Evolutionary conservation across 2,329 filamentous ascomycete genomes (phyloP), one percentile per base, ranked within the genome.

Genomic region (Endoconidiophora polonica): DNA sequence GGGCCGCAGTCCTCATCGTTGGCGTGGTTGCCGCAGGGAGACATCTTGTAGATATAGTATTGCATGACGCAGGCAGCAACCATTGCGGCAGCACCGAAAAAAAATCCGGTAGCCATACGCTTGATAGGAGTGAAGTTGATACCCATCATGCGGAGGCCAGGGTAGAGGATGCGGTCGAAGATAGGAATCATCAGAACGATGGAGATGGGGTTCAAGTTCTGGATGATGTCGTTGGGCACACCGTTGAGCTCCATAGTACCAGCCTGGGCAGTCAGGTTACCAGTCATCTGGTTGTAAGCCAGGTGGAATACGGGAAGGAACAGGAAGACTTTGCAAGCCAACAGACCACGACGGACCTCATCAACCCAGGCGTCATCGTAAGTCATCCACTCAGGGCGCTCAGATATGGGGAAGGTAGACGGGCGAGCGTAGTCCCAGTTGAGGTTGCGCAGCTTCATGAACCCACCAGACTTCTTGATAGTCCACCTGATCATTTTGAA

Each of bases 361-460:
- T 86, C 83, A 33, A 90, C 83, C 83, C 83, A 90, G 48, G 76
- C 76, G 57, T 90, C 85, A 55, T 90, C 83, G 57, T 86, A 87
- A 0, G 79, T 83, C 80, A 88, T 87, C 82, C 82, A 88, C 0
- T 50, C 39, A 0, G 83, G 83, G 49, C 78, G 77, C 55, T 69
- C 61, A 1, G 62, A 62, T 37, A 71, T 65, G 7, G 72, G 65
- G 4, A 85, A 68, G 36, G 69, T 66, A 60, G 77, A 82, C 2
- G 83, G 83, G 65, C 83, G 84, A 53, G 77, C 76, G 3, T 68
- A 60, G 23, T 85, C 76, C 77, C 81, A 86, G 65, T 83, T 64
- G 41, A 77, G 64, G 29, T 33, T 12, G 29, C 4, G 29, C 29
- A 33, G 3, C 2, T 75, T 77, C 61, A 81, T 81, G 52, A 74